Evolutionary conservation across 1,139 yeast species (phyloP).

Genomic region (Zygoascus sp.): DNA sequence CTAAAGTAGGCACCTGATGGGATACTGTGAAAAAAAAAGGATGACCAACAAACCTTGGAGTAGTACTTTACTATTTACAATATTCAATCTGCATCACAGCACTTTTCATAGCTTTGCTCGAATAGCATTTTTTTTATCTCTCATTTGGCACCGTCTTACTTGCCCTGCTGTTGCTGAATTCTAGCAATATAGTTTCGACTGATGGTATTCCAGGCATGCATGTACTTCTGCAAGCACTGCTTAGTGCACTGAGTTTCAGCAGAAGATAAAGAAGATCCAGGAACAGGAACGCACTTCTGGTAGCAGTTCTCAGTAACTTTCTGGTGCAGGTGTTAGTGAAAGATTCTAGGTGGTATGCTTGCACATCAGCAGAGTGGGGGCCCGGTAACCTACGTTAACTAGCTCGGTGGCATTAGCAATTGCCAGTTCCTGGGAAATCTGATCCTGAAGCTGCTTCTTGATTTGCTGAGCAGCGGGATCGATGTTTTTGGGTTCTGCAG

Average conservation of each 20-base stretch:
- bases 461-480: slow-evolving; percentile 32
- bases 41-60: too few species aligned
- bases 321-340: slow-evolving; percentile 18
- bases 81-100: neutral
- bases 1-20: neutral
- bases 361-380: too few species aligned
- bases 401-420: slow-evolving; percentile 85
- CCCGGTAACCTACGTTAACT: slow-evolving; percentile 45
- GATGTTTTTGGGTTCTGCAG: slow-evolving; percentile 22
- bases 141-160: too few species aligned
- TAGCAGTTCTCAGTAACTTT: slow-evolving; percentile 88
- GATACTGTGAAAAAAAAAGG: neutral
- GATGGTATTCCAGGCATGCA: slow-evolving; percentile 85
- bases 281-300: slow-evolving; percentile 62
- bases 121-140: too few species aligned
- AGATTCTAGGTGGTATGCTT: too few species aligned
- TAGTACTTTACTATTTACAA: neutral
- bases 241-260: slow-evolving; percentile 57
- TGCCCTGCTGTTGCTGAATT: slow-evolving; percentile 43
- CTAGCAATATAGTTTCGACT: slow-evolving; percentile 72
- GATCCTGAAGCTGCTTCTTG: slow-evolving; percentile 62
- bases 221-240: slow-evolving; percentile 79
- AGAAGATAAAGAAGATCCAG: slow-evolving; percentile 45
- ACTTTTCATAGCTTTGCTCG: too few species aligned
- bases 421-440: slow-evolving; percentile 78